These are phyloP conservation scores for Verbascum thapsus DNA, from an alignment of 257 asterid species.

Conservation along the genomic window DNA sequence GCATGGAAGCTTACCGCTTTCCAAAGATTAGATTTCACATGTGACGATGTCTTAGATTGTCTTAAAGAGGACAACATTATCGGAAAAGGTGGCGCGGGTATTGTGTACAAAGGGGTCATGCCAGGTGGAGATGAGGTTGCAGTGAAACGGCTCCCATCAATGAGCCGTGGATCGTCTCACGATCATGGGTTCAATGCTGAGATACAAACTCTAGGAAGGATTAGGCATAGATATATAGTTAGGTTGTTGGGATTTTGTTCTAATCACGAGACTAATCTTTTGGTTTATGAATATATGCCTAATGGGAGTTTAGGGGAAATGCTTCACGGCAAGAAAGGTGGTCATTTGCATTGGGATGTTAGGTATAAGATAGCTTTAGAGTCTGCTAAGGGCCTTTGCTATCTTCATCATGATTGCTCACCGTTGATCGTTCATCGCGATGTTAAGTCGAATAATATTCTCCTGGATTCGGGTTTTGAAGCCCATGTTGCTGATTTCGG, in stretches of 20 bases:
- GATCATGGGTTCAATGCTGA: conserved; percentile 92
- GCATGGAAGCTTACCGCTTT: conserved; percentile 88
- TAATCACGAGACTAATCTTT: conserved; percentile 72
- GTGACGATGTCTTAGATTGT: conserved; percentile 68
- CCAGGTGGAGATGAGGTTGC: conserved; percentile 67
- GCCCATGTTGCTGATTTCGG: conserved; percentile 94
- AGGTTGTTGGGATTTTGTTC: conserved; percentile 78
- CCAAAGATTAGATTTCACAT: conserved; percentile 71
- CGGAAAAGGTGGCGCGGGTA: conserved; percentile 91
- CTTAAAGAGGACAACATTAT: conserved; percentile 81
- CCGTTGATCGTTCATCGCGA: conserved; percentile 84
- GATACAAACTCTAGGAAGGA: conserved; percentile 84
- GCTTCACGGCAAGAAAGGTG: conserved; percentile 88
- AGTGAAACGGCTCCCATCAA: conserved; percentile 67
- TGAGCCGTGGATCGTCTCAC: conserved; percentile 78
- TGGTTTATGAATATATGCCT: conserved; percentile 85
- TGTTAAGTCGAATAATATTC: conserved; percentile 76
- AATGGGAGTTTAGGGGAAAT: conserved; percentile 83
- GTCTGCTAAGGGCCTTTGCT: conserved; percentile 81
- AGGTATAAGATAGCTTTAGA: conserved; percentile 77
- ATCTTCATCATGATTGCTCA: conserved; percentile 88
- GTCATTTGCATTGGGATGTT: conserved; percentile 79
- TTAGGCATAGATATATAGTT: conserved; percentile 80
- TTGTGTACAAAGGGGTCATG: conserved; percentile 70
- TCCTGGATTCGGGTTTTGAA: conserved; percentile 66